phyloP scores from a whole-genome alignment of 2,329 filamentous ascomycete genomes.

The Phialophora expanda region DNA sequence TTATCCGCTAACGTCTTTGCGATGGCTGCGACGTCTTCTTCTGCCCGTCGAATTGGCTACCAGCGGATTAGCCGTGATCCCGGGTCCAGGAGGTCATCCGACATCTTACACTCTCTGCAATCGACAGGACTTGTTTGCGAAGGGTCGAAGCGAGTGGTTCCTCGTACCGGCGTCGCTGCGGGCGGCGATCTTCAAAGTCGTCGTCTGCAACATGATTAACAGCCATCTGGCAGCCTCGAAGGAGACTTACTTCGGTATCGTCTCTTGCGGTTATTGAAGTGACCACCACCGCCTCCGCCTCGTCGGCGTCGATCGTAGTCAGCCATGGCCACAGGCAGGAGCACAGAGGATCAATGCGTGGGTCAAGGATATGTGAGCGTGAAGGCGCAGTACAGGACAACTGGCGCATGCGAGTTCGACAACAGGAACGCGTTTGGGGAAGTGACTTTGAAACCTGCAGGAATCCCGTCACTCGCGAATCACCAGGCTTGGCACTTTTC shows the following conservation, averaged over 20 bases:
- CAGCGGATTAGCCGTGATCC: constrained; percentile 13
- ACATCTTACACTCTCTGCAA: constrained; percentile 71
- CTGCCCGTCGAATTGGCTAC: constrained; percentile 66
- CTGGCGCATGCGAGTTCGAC: neutral
- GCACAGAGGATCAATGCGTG: neutral
- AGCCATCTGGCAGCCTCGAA: constrained; percentile 6
- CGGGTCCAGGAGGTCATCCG: neutral
- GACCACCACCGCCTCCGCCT: constrained; percentile 41
- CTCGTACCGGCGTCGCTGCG: constrained; percentile 75
- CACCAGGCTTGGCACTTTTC: constrained; percentile 2
- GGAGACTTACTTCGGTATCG: constrained; percentile 72
- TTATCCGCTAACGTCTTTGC: constrained; percentile 80
- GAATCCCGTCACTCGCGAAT: constrained; percentile 9
- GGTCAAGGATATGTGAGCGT: neutral
- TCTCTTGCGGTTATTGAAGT: constrained; percentile 72
- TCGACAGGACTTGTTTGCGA: constrained; percentile 76
- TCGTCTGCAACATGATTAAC: constrained; percentile 57
- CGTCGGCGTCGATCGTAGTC: constrained; percentile 59
- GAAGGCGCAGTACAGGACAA: neutral
- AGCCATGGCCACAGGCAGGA: constrained; percentile 49
- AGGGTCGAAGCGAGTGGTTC: constrained; percentile 73
- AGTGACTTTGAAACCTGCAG: constrained; percentile 17
- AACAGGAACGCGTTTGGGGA: constrained; percentile 18
- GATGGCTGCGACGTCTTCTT: constrained; percentile 77
- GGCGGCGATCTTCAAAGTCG: constrained; percentile 75